Base-by-base conservation (phyloP, 208 protist genomes). In the Trypanosomatidae sp. region DNA sequence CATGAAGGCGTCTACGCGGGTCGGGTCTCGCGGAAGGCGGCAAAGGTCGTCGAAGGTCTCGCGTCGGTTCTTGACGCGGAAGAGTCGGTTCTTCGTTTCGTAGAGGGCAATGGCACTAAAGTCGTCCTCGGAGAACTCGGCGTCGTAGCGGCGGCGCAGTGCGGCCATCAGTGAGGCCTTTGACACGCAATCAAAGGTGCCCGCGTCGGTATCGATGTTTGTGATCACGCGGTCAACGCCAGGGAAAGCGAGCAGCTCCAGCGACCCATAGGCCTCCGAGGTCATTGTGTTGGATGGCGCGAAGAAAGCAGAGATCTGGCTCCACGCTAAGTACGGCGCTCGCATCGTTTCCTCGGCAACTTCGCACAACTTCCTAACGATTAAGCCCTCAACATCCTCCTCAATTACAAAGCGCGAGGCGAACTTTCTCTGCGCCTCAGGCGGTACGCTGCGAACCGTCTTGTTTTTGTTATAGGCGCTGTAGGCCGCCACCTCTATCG, bases 301-400 rank as follows among this genome's bases (percentile, higher is more conserved):
- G 66, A 87, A 84, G 49, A 93, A 91, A 58, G 92, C 84, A 17
- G 92, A 95, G 33, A 97, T 81, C 56, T 97, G 92, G 52, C 89
- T 92, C 90, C 92, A 97, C 33, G 88, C 88, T 58, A 94, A 77
- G 80, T 93, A 94, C 46, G 92, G 92, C 36, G 90, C 90, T n/a
- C 92, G 86, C 73, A 95, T 80, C 6, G 85, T 93, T 66, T 91
- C 71, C 30, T 79, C 79, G 66, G 84, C 77, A 15, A 66, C 59
- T 59, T 85, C 80, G 66, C 74, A 85, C 39, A 94, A 65, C 65
- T 80, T 73, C 44, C 86, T 82, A 62, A 95, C 83, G 64, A 97
- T 91, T 71, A 84, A 76, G 59, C 81, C 81, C 77, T 97, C 90
- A 28, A 95, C 76, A 62, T 97, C 90, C 50, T 93, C 88, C 69